Evolutionary conservation across 495 filamentous ascomycete species (phyloP), one percentile per base, ranked within the genome.

Genomic region (Xylaria castorea): DNA sequence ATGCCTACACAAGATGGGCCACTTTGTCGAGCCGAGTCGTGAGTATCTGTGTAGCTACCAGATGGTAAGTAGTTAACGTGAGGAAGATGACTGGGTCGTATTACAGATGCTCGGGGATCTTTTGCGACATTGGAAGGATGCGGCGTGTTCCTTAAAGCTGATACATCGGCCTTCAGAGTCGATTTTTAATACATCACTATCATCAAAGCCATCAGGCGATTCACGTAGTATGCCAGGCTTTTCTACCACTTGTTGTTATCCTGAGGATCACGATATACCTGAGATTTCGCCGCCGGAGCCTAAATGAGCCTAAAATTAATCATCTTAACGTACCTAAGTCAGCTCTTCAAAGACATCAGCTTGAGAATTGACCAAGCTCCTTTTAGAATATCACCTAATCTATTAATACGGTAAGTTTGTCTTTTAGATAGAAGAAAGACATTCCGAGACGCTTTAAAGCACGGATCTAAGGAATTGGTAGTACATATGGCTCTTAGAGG

Each of bases 1-100:
- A 22, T 78, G 66, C 78, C 78, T 7, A 79, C 77, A 27, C 77
- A 79, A 70, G 75, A 80, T 61, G 77, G 77, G 0, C 71, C 71
- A 38, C 67, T 80, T 25, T 80, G 78, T 70, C 71, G 72, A 53
- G 74, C 40, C 8, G 36, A 12, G 22, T 55, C 46, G 64, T 67
- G 48, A 64, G 9, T 42, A 18, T 58, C 12, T 68, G 2, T 34
- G 25, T 20, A 20, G 34, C 36, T 27, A 20, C 18, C 34, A n/a
- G 22, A n/a, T 32, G 27, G 64, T 11, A n/a, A 66, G 1, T 36
- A 14, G 5, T 27, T 18, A 6, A n/a, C 6, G 3, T 2, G 42
- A 66, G 25, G 63, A 66, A 16, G 9, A 34, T 65, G 14, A 22
- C 3, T 20, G 9, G 3, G 55, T 40, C 11, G n/a, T 51, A 11